Conservation (phyloP, 2,329 filamentous ascomycete genomes). For the Fusarium sulawesiense region DNA sequence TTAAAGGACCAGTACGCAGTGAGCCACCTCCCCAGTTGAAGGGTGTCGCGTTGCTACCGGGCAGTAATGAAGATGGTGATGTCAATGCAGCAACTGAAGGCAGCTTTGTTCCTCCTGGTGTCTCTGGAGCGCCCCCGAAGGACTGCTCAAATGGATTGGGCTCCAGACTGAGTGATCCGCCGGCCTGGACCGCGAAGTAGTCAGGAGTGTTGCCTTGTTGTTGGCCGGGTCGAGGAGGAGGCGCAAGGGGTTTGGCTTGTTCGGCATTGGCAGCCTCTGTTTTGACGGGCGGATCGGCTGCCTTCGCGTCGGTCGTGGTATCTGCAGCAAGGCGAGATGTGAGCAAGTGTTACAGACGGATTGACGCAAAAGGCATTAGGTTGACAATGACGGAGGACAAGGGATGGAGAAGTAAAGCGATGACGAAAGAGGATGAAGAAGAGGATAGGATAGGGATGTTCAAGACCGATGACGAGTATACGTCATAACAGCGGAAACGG, state of each 20-base stretch:
- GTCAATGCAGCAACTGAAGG: slow-evolving; percentile 92
- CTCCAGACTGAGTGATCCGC: slow-evolving; percentile 76
- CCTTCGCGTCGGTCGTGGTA: slow-evolving; percentile 59
- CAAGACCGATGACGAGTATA: slow-evolving; percentile 42
- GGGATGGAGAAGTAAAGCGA: slow-evolving; percentile 28
- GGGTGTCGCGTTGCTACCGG: slow-evolving; percentile 76
- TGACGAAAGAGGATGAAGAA: slow-evolving; percentile 32
- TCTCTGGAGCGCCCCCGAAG: slow-evolving; percentile 80
- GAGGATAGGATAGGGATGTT: slow-evolving; percentile 20
- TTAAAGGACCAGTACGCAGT: slow-evolving; percentile 89
- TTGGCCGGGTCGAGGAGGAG: slow-evolving; percentile 74
- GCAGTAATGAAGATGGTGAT: slow-evolving; percentile 84
- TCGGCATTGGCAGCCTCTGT: slow-evolving; percentile 67
- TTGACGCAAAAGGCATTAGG: slow-evolving; percentile 19
- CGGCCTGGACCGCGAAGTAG: slow-evolving; percentile 72
- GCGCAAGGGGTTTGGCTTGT: slow-evolving; percentile 73
- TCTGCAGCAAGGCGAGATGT: slow-evolving; percentile 50
- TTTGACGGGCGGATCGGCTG: slow-evolving; percentile 58
- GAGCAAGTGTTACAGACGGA: slow-evolving; percentile 34
- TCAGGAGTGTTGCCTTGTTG: slow-evolving; percentile 67
- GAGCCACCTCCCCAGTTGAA: slow-evolving; percentile 87
- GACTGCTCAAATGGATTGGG: slow-evolving; percentile 98
- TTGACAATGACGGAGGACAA: slow-evolving; percentile 33
- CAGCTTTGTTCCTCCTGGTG: slow-evolving; percentile 83
- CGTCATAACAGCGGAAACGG: slow-evolving; percentile 39